phyloP scores from a whole-genome alignment of 2,329 filamentous ascomycete species.

The Colletotrichum phormii region DNA sequence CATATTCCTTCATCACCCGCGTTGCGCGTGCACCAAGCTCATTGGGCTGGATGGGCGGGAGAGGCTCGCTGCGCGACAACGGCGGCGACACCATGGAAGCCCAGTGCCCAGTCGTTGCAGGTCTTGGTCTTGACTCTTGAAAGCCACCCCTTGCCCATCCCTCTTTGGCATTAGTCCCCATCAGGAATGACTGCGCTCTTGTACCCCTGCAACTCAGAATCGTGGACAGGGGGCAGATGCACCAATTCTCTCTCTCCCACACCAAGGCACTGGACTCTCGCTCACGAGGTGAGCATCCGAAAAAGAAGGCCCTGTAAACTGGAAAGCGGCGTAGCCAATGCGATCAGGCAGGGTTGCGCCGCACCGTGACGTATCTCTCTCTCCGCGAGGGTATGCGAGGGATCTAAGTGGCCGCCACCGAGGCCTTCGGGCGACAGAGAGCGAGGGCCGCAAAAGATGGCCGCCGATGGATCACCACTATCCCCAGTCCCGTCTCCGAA shows the following conservation, averaged over 20 bases:
- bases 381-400: conserved; percentile 23
- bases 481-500: conserved; percentile 30
- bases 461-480: conserved; percentile 2
- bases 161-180: conserved; percentile 16
- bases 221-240: conserved; percentile 13
- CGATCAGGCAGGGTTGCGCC: conserved; percentile 32
- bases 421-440: conserved; percentile 8
- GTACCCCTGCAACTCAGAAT: conserved; percentile 4
- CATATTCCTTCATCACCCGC: neutral
- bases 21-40: neutral
- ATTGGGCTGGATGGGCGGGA: conserved; percentile 19
- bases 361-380: conserved; percentile 31
- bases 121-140: conserved; percentile 1
- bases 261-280: neutral
- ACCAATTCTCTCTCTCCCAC: neutral
- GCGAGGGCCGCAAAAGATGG: conserved; percentile 26
- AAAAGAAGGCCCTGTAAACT: neutral
- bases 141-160: neutral
- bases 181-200: conserved; percentile 8
- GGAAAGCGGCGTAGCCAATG: conserved; percentile 24
- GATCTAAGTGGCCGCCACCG: conserved; percentile 36
- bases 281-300: conserved; percentile 14
- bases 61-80: conserved; percentile 29
- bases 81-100: conserved; percentile 32
- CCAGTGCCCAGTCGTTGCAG: conserved; percentile 13